Percentiles rank a stretch among this genome's conserved stretches.
Conservation (phyloP, 2,329 filamentous ascomycete species). For the Paramyrothecium roridum region DNA sequence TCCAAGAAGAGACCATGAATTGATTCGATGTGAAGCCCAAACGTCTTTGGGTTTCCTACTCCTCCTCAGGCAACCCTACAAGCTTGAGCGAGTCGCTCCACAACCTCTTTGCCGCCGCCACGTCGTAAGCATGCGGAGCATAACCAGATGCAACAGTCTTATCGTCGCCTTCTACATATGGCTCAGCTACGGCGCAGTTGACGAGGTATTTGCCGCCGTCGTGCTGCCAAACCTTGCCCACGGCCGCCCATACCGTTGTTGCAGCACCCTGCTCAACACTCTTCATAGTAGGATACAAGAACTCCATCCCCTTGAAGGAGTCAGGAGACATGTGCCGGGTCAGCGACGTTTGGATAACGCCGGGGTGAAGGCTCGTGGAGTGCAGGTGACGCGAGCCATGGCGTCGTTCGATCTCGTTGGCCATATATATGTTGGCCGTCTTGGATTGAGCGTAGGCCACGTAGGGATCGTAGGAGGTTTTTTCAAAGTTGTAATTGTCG, state of each 20-base stretch:
- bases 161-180: too few species aligned
- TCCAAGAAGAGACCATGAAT: too few species aligned
- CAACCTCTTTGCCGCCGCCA: too few species aligned
- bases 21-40: too few species aligned
- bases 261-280: slow-evolving; percentile 2
- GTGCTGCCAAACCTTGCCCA: neutral
- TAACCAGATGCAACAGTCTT: too few species aligned
- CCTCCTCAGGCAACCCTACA: too few species aligned
- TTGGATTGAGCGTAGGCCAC: slow-evolving; percentile 45
- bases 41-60: too few species aligned
- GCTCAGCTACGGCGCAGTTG: too few species aligned
- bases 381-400: slow-evolving; percentile 39
- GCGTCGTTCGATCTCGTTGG: slow-evolving; percentile 44
- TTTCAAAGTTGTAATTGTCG: slow-evolving; percentile 13
- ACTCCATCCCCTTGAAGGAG: too few species aligned
- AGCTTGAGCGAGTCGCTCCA: too few species aligned
- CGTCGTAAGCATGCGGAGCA: too few species aligned
- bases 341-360: neutral
- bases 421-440: slow-evolving; percentile 47
- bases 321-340: neutral
- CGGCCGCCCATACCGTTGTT: slow-evolving; percentile 2
- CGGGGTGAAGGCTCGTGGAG: slow-evolving; percentile 5
- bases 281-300: neutral
- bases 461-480: slow-evolving; percentile 18
- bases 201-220: slow-evolving; percentile 2